phyloP scores from a whole-genome alignment of 768 basidiomycete species.

The Dentipellis sp. region DNA sequence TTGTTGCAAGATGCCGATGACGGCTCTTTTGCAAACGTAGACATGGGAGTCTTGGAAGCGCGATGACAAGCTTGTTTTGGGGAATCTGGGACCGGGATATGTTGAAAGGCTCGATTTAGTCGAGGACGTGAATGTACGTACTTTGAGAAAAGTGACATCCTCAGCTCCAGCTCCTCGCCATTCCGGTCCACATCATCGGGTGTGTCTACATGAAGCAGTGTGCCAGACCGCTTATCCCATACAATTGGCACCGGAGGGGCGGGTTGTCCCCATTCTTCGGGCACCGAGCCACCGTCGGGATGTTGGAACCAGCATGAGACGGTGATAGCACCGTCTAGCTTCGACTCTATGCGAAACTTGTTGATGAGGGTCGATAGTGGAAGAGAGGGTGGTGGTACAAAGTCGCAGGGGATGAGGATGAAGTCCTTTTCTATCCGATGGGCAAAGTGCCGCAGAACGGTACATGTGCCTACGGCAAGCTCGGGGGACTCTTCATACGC shows the following conservation, averaged over 20 bases:
- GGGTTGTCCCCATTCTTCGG: slow-evolving; percentile 60
- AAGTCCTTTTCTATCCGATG: slow-evolving; percentile 76
- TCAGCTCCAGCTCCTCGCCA: slow-evolving; percentile 60
- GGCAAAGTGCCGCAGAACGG: slow-evolving; percentile 70
- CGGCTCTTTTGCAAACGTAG: slow-evolving; percentile 71
- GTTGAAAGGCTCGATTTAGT: neutral
- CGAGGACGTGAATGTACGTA: slow-evolving; percentile 24
- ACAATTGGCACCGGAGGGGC: slow-evolving; percentile 42
- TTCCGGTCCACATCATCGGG: slow-evolving; percentile 60
- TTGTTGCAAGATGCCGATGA: slow-evolving; percentile 62
- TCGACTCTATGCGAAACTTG: slow-evolving; percentile 68
- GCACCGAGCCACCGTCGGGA: slow-evolving; percentile 42
- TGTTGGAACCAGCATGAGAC: slow-evolving; percentile 58
- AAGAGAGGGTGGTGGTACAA: slow-evolving; percentile 70
- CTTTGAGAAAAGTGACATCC: slow-evolving; percentile 68
- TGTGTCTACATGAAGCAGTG: slow-evolving; percentile 66
- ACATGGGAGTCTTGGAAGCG: slow-evolving; percentile 81
- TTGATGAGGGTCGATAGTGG: slow-evolving; percentile 64
- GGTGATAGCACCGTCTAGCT: slow-evolving; percentile 53
- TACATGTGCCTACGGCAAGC: slow-evolving; percentile 58
- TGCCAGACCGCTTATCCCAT: slow-evolving; percentile 58
- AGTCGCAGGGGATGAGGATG: slow-evolving; percentile 85
- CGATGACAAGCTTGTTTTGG: slow-evolving; percentile 58
- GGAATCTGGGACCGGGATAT: slow-evolving; percentile 40
- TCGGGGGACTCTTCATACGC: slow-evolving; percentile 71